Evolutionary conservation across 441 rosid genomes (phyloP), one percentile per base, ranked within the genome.

Genomic region (Codiaeum variegatum): DNA sequence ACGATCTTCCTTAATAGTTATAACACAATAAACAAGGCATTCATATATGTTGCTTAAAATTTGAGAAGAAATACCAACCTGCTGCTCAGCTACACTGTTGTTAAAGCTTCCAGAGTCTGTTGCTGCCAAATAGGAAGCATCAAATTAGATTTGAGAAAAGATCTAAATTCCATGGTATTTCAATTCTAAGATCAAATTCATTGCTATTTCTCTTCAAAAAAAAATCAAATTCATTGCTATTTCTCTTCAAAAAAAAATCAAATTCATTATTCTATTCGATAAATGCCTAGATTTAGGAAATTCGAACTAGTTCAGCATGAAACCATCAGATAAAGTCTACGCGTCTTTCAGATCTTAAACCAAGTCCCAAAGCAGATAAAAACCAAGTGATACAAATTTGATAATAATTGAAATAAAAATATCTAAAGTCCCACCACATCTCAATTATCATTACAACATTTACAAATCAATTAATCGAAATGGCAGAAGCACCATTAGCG

Each of bases 21-120:
- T 54, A 54, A 21, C 16, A 36, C n/a, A 16, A 70, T 29, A 62
- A 61, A 38, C 9, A 16, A 42, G 24, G 15, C 12, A 47, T 18
- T 64, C 46, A 4, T 0, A 18, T 16, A 59, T 16, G 70, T 23
- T 29, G 18, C 38, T 59, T 38, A 32, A 6, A 69, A 70, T 40
- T 36, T 29, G 21, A 46, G 16, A 46, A 66, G 15, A 21, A 62
- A 46, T 24, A 44, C 24, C 18, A 79, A 91, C 97, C 97, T 91
- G 92, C 52, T 88, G 84, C 23, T 83, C 97, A 38, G 92, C 83
- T 58, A 91, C 89, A 71, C 91, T 91, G 77, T 89, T 91, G 76
- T 91, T 91, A 78, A 91, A 91, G 89, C 96, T 87, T 70, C 87
- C 88, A 67, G 91, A 77, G 82, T 87, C 96, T 77, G 85, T 55